Base-by-base conservation (phyloP, 2,329 filamentous ascomycete species). In the Dissoconium aciculare region DNA sequence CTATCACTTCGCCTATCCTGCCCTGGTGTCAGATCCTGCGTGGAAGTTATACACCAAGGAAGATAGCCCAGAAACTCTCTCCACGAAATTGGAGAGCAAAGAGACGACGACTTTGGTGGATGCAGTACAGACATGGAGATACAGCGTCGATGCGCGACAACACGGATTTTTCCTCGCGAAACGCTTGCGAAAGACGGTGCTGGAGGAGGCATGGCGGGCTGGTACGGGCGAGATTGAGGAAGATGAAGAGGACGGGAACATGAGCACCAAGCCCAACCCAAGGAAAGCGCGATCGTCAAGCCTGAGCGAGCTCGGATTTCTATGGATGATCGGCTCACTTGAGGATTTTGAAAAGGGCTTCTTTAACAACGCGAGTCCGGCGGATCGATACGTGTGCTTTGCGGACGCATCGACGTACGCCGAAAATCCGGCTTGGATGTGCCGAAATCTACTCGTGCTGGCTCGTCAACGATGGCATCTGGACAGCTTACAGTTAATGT, bases 1-100 rank as follows among this genome's bases (percentile, higher is more conserved):
- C n/a, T 95, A 95, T 58, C 92, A 91, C 74, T 95, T 95, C 56
- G 87, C 79, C 4, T 98, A 92, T 49, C 89, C 89, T 1, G 84
- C 87, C 11, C 66, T 98, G 26, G 85, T 92, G 52, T 92, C 87
- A 3, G 77, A 87, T 32, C 82, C 83, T 2, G 64, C 68, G 15
- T 98, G 89, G 89, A 76, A 71, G 44, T 63, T 75, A 30, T 55
- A 65, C 17, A 39, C 50, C 4, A 45, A 51, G 4, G 48, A 51
- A 3, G 38, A 44, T 15, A 31, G 41, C 11, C 33, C 42, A 6
- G 36, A 41, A 6, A 45, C 63, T 2, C 62, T 46, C 13, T 60
- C 70, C 28, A 57, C 62, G 31, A 55, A 56, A 28, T 58, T 95
- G 28, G 70, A 64, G 3, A 51, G 67, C 2, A 62, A 69, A 38